These are phyloP conservation scores for Gyromitra esculenta DNA, from an alignment of 2,329 filamentous ascomycete species.

Conservation along the genomic window DNA sequence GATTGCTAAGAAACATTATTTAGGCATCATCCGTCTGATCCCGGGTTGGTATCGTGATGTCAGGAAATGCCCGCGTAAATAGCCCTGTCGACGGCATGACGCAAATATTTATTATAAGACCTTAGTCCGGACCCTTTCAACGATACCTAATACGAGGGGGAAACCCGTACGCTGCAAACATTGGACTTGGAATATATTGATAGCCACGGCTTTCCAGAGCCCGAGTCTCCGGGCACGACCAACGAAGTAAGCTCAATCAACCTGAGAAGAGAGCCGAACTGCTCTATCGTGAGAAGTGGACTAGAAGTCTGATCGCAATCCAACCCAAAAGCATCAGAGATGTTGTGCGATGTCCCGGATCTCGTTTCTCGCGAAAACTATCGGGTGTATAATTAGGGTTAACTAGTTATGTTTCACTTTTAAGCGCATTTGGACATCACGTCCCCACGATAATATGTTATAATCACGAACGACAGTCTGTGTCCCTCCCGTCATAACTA, in stretches of 20 bases:
- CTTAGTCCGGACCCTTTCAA: not conserved
- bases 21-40: conserved; percentile 17
- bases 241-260: not conserved
- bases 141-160: conserved; percentile 9
- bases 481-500: not conserved
- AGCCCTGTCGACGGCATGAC: conserved; percentile 25
- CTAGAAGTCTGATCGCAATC: not conserved
- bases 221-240: not conserved
- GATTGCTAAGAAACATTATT: not conserved
- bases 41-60: not conserved
- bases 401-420: not conserved
- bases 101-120: conserved; percentile 42
- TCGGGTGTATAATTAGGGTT: conserved; percentile 3
- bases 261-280: not conserved
- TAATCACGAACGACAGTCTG: conserved; percentile 1
- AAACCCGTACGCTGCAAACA: not conserved
- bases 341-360: not conserved
- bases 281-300: not conserved
- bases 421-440: not conserved
- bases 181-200: not conserved
- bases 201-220: not conserved
- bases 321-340: not conserved
- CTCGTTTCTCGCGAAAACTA: conserved; percentile 5
- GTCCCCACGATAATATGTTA: not conserved
- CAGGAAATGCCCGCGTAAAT: conserved; percentile 25